Evolutionary conservation across 2,329 filamentous ascomycete species (phyloP), one percentile per base, ranked within the genome.

Genomic region (Blumeria graminis): DNA sequence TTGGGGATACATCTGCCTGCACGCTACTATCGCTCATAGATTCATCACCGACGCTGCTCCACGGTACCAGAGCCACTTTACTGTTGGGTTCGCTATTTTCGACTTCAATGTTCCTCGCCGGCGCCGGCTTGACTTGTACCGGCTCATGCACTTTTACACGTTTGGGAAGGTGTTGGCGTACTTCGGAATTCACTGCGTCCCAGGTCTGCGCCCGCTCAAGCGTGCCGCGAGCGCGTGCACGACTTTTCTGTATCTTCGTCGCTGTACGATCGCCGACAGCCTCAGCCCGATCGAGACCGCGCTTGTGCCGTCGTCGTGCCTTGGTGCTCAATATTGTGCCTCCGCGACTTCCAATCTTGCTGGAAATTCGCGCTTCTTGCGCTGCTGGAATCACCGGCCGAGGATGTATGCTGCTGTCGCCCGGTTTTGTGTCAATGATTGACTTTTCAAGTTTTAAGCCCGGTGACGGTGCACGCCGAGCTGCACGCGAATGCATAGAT

Each of bases 401-500:
- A 58, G 71, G 66, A 60, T 74, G 70, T 57, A 69, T 66, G 7
- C 72, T 69, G 48, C 74, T 69, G 18, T 68, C 60, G 1, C 78
- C 76, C 10, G 74, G 71, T 58, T 74, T 70, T 58, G 76, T 68
- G 39, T 77, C 70, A 65, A 82, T 83, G 22, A 85, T 72, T 6
- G 81, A 83, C 69, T 84, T 84, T 72, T 86, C 81, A 46, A 77
- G 76, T 69, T 84, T 71, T 68, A 86, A 80, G 63, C 79, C 74
- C 32, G 83, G 81, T 3, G 82, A 84, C 14, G 78, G 78, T 51
- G 80, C 84, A 61, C 85, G 80, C 65, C 84, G 78, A 43, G 83
- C 82, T 58, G 82, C 83, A 61, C 85, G 82, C 56, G 85, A 89
- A 71, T 82, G 83, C 57, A 79, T 68, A 4, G 83, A 85, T 73